Base-by-base conservation (phyloP, 345 rosid genomes). In the Ceriops tagal region DNA sequence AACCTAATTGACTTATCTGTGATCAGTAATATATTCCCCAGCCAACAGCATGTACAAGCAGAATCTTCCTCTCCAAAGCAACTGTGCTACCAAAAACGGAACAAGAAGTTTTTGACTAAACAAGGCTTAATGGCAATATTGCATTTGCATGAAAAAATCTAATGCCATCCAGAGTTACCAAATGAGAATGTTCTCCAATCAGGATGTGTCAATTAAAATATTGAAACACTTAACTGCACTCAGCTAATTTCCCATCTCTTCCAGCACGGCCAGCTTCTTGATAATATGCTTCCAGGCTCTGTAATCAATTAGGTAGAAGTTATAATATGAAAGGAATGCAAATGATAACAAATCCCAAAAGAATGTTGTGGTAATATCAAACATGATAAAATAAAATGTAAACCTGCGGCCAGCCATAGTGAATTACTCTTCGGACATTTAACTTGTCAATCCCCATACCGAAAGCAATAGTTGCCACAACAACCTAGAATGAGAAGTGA, bases 201-300 rank as follows among this genome's bases (percentile, higher is more conserved):
- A 57, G 34, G 34, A 51, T 28, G 27, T 28, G 13, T 30, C 15
- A 6, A 55, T 16, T n/a, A 53, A n/a, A 7, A 4, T 19, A n/a
- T 32, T 8, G 43, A 72, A 63, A 27, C 64, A 66, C 58, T 96
- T 81, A 74, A 90, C 98, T 77, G 66, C 98, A 92, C 64, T 90
- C 90, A 53, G 98, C 89, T 71, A 83, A 74, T 74, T 89, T 81
- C 31, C 97, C 97, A 77, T 92, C 98, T 75, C 98, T 87, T 83
- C 98, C 96, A 76, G 96, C 95, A 81, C 98, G 96, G 61, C 98
- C 98, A 53, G 96, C 93, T 87, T 92, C 98, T 86, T 92, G 98
- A 84, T 92, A 89, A 79, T 92, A 92, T 58, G 97, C 96, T 79
- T 92, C 98, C 74, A 90, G 72, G 79, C 96, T 87, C 98, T 92